Evolutionary conservation across 2,329 filamentous ascomycete species (phyloP), one percentile per base, ranked within the genome.

Genomic region (Reticulascus tulasneorum): DNA sequence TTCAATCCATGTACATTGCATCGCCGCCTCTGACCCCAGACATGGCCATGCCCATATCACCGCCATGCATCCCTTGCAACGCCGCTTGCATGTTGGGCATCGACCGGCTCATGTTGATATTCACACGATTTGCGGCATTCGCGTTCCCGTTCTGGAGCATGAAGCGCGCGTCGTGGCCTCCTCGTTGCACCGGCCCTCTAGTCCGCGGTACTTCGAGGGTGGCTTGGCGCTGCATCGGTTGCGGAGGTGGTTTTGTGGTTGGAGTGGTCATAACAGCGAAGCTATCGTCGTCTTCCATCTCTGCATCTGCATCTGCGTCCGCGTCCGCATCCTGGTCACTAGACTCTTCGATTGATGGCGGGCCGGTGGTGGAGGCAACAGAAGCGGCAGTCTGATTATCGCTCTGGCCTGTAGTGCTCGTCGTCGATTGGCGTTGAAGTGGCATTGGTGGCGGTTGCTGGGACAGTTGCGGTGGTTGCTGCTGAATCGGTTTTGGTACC

Each of bases 221-320:
- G 9, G 57, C 51, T 22, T 66, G 63, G 27, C 62, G 56, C 36
- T 65, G 65, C 37, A 66, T 53, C 12, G 59, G 53, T 15, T 60
- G 54, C 6, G 56, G 37, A 27, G 47, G 45, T 13, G 51, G 46
- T 39, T 68, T 66, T 7, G 58, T 47, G 5, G 62, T 53, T 18
- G 64, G 63, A 4, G 63, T 53, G 33, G 60, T 63, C 51, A 76
- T 69, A 35, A 75, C 69, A 7, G 70, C 64, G 41, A 73, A 77
- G 35, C 63, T 67, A 29, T 76, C 73, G 33, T 75, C 73, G 23
- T 79, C 75, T 29, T 79, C 75, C 75, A 79, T 79, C 38, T 72
- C 69, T 8, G 35, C 45, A 19, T 52, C 48, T 28, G 35, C 63
- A 22, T 64, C 64, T 17, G 66, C 65, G 23, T 69, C 65, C 54